Evolutionary conservation across 257 asterid genomes (phyloP).

Genomic region (Nicotiana sylvestris): DNA sequence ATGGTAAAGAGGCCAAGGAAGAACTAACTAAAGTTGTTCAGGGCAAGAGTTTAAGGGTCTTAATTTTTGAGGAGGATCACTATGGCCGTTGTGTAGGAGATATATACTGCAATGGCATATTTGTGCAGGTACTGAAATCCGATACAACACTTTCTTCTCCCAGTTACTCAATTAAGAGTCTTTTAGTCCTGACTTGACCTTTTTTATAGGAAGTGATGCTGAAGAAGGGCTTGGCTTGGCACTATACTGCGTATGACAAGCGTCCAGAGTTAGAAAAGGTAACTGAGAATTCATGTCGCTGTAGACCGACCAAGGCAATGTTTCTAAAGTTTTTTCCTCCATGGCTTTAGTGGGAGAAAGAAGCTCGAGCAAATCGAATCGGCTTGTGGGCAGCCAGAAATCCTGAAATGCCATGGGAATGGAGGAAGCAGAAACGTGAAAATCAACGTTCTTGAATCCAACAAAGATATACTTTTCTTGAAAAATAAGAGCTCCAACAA

Average conservation of each 20-base stretch:
- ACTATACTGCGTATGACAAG: conserved; percentile 73
- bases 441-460: conserved; percentile 31
- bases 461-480: background rate
- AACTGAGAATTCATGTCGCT: background rate
- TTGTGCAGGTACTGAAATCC: conserved; percentile 63
- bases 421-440: conserved; percentile 86
- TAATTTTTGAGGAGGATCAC: conserved; percentile 73
- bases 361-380: conserved; percentile 66
- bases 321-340: background rate
- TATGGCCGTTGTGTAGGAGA: conserved; percentile 85
- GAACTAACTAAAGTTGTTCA: conserved; percentile 61
- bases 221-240: conserved; percentile 95
- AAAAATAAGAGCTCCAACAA: background rate
- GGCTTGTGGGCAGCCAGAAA: conserved; percentile 76
- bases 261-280: conserved; percentile 80
- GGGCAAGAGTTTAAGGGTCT: conserved; percentile 57
- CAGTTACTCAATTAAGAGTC: background rate
- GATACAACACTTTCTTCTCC: background rate
- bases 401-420: conserved; percentile 99
- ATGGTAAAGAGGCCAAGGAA: conserved; percentile 74
- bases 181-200: background rate
- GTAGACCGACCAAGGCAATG: background rate
- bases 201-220: conserved; percentile 70
- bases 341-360: conserved; percentile 71
- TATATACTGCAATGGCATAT: conserved; percentile 75